These are phyloP conservation scores for Candida freyschussii DNA, from an alignment of 1,139 yeast genomes.

Conservation along the genomic window DNA sequence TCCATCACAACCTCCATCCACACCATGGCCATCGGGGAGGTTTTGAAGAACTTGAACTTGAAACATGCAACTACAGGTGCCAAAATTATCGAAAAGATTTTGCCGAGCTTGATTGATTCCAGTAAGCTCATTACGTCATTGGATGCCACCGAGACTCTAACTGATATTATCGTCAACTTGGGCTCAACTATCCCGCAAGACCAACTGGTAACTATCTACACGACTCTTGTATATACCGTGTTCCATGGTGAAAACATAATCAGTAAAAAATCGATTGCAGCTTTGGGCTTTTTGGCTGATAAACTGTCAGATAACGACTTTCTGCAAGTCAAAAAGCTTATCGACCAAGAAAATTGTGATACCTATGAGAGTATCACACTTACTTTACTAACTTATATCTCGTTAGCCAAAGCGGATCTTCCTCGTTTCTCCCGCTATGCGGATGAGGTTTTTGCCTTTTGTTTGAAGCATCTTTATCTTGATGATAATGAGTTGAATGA, in stretches of 20 bases:
- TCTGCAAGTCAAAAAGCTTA: slow-evolving; percentile 11
- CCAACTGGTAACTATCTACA: slow-evolving; percentile 34
- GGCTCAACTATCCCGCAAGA: slow-evolving; percentile 43
- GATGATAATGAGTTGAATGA: slow-evolving; percentile 27
- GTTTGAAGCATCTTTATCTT: slow-evolving; percentile 29
- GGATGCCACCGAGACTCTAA: slow-evolving; percentile 61
- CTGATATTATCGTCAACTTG: slow-evolving; percentile 51
- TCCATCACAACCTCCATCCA: slow-evolving; percentile 60
- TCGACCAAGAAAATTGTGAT: slow-evolving; percentile 8
- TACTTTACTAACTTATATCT: slow-evolving; percentile 25
- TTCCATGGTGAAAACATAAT: slow-evolving; percentile 44
- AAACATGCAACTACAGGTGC: slow-evolving; percentile 29
- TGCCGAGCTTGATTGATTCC: slow-evolving; percentile 30
- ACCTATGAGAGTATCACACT: slow-evolving; percentile 22
- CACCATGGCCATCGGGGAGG: slow-evolving; percentile 65
- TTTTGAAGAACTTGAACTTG: slow-evolving; percentile 38
- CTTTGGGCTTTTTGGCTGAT: slow-evolving; percentile 45
- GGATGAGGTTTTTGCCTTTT: slow-evolving; percentile 24
- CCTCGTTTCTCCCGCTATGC: slow-evolving; percentile 14
- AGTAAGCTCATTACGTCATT: slow-evolving; percentile 34
- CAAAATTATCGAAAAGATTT: slow-evolving; percentile 30
- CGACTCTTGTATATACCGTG: slow-evolving; percentile 36
- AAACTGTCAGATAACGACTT: slow-evolving; percentile 26
- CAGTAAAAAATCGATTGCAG: slow-evolving; percentile 50
- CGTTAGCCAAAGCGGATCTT: slow-evolving; percentile 27